A percentile compares a stretch with the other conserved stretches of the same genome.
phyloP scores from a whole-genome alignment of 306 rosid species.

The Datisca glomerata region DNA sequence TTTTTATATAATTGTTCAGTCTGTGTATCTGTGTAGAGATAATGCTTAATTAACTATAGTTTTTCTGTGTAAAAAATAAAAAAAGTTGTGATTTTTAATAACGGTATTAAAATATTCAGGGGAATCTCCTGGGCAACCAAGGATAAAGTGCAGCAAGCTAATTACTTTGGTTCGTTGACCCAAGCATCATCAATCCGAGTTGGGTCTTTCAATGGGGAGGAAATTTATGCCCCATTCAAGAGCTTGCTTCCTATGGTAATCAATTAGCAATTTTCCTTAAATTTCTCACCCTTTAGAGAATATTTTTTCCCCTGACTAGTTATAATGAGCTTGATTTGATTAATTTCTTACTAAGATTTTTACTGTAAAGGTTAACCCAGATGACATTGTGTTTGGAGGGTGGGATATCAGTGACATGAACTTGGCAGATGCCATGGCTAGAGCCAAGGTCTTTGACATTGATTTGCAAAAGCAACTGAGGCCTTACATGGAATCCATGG shows the following conservation, averaged over 20 bases:
- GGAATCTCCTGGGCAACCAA: slow-evolving; percentile 99
- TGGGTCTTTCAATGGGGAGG: slow-evolving; percentile 90
- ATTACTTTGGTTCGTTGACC: slow-evolving; percentile 86
- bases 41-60: too few species aligned
- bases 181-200: slow-evolving; percentile 90
- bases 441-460: slow-evolving; percentile 90
- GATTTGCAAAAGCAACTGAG: slow-evolving; percentile 94
- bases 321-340: neutral
- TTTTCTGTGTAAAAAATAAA: neutral
- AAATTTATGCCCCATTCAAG: slow-evolving; percentile 90
- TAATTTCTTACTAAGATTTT: neutral
- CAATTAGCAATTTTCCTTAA: neutral
- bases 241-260: slow-evolving; percentile 92
- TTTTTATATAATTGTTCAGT: neutral
- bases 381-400: slow-evolving; percentile 88
- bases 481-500: slow-evolving; percentile 96
- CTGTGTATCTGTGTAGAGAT: neutral
- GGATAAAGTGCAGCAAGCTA: slow-evolving; percentile 89
- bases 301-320: too few species aligned
- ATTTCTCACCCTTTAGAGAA: neutral
- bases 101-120: slow-evolving; percentile 25
- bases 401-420: slow-evolving; percentile 98
- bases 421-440: slow-evolving; percentile 89
- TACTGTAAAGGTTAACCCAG: slow-evolving; percentile 74
- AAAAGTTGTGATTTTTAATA: neutral